These are phyloP conservation scores for Pichia exigua DNA, from an alignment of 805 yeast genomes.

Conservation along the genomic window DNA sequence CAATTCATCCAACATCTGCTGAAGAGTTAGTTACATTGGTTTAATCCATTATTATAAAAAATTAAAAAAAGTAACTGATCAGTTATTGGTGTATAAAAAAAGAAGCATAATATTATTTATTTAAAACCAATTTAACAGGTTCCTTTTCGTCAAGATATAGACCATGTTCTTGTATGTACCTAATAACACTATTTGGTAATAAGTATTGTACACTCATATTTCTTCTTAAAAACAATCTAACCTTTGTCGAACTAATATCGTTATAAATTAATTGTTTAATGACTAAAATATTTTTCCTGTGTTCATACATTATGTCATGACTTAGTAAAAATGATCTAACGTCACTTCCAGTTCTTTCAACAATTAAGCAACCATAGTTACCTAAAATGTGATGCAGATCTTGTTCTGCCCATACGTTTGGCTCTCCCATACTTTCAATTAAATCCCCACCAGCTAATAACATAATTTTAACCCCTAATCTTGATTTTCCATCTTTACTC, in stretches of 20 bases:
- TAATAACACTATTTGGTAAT: slow-evolving; percentile 86
- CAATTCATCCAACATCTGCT: slow-evolving; percentile 97
- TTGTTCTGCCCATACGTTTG: slow-evolving; percentile 96
- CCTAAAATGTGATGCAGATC: slow-evolving; percentile 95
- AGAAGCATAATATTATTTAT: slow-evolving; percentile 12
- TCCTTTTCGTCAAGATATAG: slow-evolving; percentile 80
- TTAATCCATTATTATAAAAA: background rate
- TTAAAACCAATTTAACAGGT: slow-evolving; percentile 84
- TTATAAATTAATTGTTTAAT: slow-evolving; percentile 94
- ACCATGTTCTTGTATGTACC: slow-evolving; percentile 89
- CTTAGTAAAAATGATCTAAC: slow-evolving; percentile 85
- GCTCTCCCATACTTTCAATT: slow-evolving; percentile 99
- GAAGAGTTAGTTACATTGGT: slow-evolving; percentile 91
- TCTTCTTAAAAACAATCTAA: slow-evolving; percentile 82
- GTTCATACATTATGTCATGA: slow-evolving; percentile 97
- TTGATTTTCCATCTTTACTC: slow-evolving; percentile 44
- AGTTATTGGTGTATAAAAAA: background rate
- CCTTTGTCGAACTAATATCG: slow-evolving; percentile 93
- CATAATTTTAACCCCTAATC: slow-evolving; percentile 82
- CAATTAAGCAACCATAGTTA: slow-evolving; percentile 91
- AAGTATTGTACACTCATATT: slow-evolving; percentile 96
- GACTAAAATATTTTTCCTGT: slow-evolving; percentile 84
- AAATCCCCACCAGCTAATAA: slow-evolving; percentile 95
- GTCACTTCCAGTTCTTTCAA: slow-evolving; percentile 94
- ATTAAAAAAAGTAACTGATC: background rate